A percentile compares a stretch with the other conserved stretches of the same genome.
These are phyloP conservation scores for Vigna radiata DNA, from an alignment of 306 rosid genomes.

Conservation along the genomic window DNA sequence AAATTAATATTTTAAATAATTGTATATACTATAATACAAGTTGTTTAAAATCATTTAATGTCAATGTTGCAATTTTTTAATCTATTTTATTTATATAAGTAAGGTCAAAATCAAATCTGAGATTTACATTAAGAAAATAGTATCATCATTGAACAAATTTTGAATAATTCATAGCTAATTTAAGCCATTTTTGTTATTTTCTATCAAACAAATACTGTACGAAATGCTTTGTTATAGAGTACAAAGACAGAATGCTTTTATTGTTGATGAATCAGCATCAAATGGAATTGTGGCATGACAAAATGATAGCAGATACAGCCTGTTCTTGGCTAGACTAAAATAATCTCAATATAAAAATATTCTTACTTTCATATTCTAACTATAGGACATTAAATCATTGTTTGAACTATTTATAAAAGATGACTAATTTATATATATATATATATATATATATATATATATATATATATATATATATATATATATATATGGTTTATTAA, in stretches of 20 bases:
- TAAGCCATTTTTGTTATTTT: neutral
- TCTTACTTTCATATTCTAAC: neutral
- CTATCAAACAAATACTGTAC: neutral
- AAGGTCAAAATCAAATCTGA: neutral
- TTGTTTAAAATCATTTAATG: neutral
- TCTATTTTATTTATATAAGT: neutral
- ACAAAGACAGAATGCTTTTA: constrained; percentile 12
- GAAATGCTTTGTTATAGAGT: neutral
- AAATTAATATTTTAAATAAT: neutral
- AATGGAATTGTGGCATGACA: constrained; percentile 9
- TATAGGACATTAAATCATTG: neutral
- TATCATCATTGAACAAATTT: neutral
- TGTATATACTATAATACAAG: neutral
- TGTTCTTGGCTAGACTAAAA: constrained; percentile 8
- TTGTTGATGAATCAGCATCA: constrained; percentile 17
- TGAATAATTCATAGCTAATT: too few relatives aligned
- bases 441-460: too few relatives aligned
- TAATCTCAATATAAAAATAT: neutral
- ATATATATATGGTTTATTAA: too few relatives aligned
- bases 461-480: too few relatives aligned
- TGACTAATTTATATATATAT: too few relatives aligned
- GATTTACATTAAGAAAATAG: neutral
- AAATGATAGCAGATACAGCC: neutral
- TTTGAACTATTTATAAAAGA: too few relatives aligned
- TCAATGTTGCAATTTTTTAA: neutral